Percentiles rank a stretch among this genome's conserved stretches.
Evolutionary conservation across 331 rosid genomes (phyloP).

Genomic region (Acacia concinna): DNA sequence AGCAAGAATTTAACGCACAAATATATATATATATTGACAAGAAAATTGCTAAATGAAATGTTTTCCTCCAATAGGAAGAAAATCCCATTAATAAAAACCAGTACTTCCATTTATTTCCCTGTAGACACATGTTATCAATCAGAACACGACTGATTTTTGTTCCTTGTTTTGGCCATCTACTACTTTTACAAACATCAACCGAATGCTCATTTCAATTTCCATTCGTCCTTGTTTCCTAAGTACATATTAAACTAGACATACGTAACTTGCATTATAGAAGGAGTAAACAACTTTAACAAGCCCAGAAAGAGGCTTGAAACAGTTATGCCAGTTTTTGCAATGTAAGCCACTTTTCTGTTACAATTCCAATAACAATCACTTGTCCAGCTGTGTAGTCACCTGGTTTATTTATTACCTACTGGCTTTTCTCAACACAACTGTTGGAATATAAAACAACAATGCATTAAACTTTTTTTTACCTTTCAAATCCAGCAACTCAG

Average conservation of each 20-base stretch:
- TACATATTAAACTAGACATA: background rate
- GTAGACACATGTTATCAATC: conserved; percentile 16
- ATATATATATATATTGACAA: background rate
- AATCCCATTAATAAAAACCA: conserved; percentile 44
- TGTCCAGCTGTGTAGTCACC: background rate
- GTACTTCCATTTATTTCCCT: conserved; percentile 96
- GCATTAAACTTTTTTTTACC: no score
- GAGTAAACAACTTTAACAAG: background rate
- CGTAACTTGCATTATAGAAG: background rate
- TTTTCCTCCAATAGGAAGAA: background rate
- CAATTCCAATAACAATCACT: background rate
- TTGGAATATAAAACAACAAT: background rate
- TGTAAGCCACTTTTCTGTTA: background rate
- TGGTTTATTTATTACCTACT: background rate
- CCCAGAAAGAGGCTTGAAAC: background rate
- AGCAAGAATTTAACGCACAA: background rate
- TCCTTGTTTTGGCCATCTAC: background rate
- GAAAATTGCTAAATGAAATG: background rate
- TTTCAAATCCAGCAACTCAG: conserved; percentile 15
- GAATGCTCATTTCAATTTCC: conserved; percentile 9
- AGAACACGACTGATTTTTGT: background rate
- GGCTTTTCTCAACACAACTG: background rate
- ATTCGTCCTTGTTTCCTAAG: background rate
- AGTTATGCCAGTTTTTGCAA: background rate
- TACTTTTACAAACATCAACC: background rate